Evolutionary conservation across 2,329 filamentous ascomycete species (phyloP), one percentile per base, ranked within the genome.

Genomic region (Claviceps maximensis): DNA sequence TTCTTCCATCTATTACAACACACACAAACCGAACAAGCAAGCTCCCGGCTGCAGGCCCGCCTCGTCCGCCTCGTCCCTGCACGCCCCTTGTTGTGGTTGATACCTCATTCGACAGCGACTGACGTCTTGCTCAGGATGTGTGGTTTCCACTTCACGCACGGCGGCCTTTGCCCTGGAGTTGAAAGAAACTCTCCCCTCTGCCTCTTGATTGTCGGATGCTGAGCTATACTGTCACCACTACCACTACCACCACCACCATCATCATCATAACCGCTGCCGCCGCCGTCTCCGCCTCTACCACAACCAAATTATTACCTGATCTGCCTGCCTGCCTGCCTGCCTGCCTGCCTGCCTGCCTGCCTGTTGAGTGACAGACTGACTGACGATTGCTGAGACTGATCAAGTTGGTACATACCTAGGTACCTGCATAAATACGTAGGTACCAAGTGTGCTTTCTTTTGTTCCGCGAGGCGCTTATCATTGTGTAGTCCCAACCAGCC

Each of bases 41-140:
- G 55, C 52, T 61, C 62, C 62, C 61, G 55, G 58, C 60, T 61
- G 61, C 59, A 61, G 61, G 61, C 63, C 41, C 33, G 33, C 33
- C 33, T 38, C 33, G 33, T 17, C 61, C 52, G 57, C 51, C 56
- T 56, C 54, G 57, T 60, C 57, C 55, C 58, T 64, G 58, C 57
- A 51, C 50, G 25, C 45, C 52, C 54, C 55, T 47, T 54, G 56
- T 44, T 53, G 23, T 49, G 52, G 49, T 57, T 52, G 56, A 51
- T 57, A 53, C 56, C 56, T 54, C 56, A 52, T 54, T 31, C 49
- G 53, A 54, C 49, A 33, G 47, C 47, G 49, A 54, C 49, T 54
- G 49, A 54, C 53, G 53, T 55, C 46, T 50, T 49, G 44, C n/a
- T 52, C 46, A 50, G 45, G 25, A 19, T 49, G 40, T 2, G 19